phyloP scores from a whole-genome alignment of 257 asterid genomes.

The Eucommia ulmoides region DNA sequence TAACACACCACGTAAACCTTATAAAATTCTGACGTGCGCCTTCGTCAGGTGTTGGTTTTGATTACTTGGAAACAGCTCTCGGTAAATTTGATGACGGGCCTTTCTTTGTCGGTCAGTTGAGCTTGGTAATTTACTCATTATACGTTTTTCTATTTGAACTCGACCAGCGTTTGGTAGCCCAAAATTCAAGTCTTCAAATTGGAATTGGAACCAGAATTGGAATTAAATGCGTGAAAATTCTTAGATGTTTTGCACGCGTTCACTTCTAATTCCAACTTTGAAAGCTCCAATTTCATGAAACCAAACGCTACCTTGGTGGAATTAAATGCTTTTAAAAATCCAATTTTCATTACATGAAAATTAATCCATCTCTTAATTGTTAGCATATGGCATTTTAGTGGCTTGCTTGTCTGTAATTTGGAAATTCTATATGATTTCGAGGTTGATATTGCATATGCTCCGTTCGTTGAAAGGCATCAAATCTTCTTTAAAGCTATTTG shows the following conservation, averaged over 20 bases:
- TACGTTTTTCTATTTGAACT: too few relatives aligned
- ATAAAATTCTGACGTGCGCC: too few relatives aligned
- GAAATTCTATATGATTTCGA: too few relatives aligned
- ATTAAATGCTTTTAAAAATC: too few relatives aligned
- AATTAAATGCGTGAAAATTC: too few relatives aligned
- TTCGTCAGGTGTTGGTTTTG: constrained; percentile 29
- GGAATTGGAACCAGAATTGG: too few relatives aligned
- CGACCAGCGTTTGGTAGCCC: not conserved
- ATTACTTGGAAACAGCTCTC: constrained; percentile 51
- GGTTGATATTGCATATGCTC: constrained; percentile 51
- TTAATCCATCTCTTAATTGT: too few relatives aligned
- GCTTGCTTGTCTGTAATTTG: not conserved
- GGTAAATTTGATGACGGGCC: constrained; percentile 42
- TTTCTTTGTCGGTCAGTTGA: constrained; percentile 60
- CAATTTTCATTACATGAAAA: not conserved
- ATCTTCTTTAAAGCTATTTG: constrained; percentile 26
- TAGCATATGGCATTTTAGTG: not conserved
- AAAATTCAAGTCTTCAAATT: not conserved
- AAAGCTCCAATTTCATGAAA: too few relatives aligned
- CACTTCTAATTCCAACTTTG: too few relatives aligned
- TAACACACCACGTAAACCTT: too few relatives aligned
- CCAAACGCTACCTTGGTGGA: too few relatives aligned
- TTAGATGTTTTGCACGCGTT: too few relatives aligned
- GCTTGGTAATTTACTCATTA: constrained; percentile 25
- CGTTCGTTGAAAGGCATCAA: constrained; percentile 52